These are phyloP conservation scores for Epichloe coenophiala DNA, from an alignment of 2,329 filamentous ascomycete species.

Conservation along the genomic window DNA sequence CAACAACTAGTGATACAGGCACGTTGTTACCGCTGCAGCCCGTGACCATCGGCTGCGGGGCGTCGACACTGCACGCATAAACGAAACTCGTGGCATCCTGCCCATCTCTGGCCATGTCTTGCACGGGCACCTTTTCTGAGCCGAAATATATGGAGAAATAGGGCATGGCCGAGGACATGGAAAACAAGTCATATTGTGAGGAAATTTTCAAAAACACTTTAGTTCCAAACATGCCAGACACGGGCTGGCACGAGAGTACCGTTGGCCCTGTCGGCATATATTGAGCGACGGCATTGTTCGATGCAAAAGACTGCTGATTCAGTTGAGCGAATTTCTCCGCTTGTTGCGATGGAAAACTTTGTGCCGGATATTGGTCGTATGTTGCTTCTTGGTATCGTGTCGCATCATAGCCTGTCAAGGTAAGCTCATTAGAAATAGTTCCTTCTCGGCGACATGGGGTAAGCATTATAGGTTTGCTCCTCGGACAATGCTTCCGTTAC, in stretches of 20 bases:
- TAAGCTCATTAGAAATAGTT: conserved; percentile 13
- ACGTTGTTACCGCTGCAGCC: conserved; percentile 35
- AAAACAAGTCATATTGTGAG: conserved; percentile 57
- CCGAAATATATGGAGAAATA: conserved; percentile 63
- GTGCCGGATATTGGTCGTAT: conserved; percentile 38
- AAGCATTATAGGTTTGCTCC: no score
- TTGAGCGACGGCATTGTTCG: conserved; percentile 50
- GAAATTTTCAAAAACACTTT: conserved; percentile 62
- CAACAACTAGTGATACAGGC: conserved; percentile 40
- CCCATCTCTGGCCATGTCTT: conserved; percentile 47
- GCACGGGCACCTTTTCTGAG: conserved; percentile 48
- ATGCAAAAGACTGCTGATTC: conserved; percentile 42
- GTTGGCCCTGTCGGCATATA: conserved; percentile 49
- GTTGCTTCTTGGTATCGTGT: conserved; percentile 45
- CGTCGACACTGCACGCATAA: conserved; percentile 60
- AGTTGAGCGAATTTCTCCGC: conserved; percentile 38
- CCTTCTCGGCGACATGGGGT: background rate
- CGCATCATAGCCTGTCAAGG: conserved; percentile 40
- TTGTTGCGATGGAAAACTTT: conserved; percentile 31
- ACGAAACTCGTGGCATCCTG: conserved; percentile 48
- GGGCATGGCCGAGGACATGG: conserved; percentile 39
- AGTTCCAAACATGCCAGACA: conserved; percentile 53
- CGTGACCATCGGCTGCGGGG: conserved; percentile 46
- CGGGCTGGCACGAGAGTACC: conserved; percentile 58
- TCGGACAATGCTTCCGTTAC: no score